Evolutionary conservation across 768 basidiomycete genomes (phyloP).

Genomic region (Boletus sp.): DNA sequence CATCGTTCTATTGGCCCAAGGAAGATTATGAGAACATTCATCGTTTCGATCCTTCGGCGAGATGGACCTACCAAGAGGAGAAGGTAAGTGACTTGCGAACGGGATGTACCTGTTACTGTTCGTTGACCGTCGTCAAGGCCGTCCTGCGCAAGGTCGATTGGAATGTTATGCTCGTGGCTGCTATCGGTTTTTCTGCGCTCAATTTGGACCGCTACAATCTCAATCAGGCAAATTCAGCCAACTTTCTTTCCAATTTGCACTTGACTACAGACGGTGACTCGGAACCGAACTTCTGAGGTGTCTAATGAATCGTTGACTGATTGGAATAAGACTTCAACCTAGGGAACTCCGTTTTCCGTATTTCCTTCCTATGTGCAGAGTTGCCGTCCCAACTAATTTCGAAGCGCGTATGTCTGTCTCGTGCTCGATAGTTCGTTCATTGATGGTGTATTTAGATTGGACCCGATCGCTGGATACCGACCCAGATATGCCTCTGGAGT

Average conservation of each 20-base stretch:
- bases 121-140: too few relatives aligned
- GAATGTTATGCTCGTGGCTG: slow-evolving; percentile 51
- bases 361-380: slow-evolving; percentile 54
- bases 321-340: slow-evolving; percentile 47
- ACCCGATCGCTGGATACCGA: too few relatives aligned
- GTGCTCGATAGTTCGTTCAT: not conserved
- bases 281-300: not conserved
- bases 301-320: not conserved
- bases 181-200: slow-evolving; percentile 55
- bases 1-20: too few relatives aligned
- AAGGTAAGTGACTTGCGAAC: slow-evolving; percentile 12
- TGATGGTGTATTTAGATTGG: too few relatives aligned
- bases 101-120: too few relatives aligned
- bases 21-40: too few relatives aligned
- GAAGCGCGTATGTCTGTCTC: slow-evolving; percentile 42
- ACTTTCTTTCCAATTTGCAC: slow-evolving; percentile 53
- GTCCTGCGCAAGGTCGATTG: too few relatives aligned
- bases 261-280: slow-evolving; percentile 36
- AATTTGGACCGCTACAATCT: slow-evolving; percentile 56
- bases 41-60: too few relatives aligned
- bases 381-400: slow-evolving; percentile 63
- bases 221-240: slow-evolving; percentile 56
- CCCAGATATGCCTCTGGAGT: too few relatives aligned
- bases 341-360: slow-evolving; percentile 53
- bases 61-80: too few relatives aligned